These are phyloP conservation scores for Pseudocercospora fijiensis DNA, from an alignment of 2,329 filamentous ascomycete genomes.

Conservation along the genomic window DNA sequence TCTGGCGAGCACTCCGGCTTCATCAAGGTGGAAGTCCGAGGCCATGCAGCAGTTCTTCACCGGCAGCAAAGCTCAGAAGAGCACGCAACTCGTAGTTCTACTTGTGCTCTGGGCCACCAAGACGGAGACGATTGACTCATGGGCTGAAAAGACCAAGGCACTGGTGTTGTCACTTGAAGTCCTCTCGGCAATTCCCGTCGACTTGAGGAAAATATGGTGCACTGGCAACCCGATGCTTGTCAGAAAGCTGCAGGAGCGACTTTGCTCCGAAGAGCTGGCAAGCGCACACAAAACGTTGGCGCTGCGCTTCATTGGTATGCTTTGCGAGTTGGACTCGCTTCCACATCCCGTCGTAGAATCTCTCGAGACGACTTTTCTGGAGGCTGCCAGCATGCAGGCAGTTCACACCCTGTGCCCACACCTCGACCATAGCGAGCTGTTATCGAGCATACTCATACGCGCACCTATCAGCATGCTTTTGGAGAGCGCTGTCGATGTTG, in stretches of 20 bases:
- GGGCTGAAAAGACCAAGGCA: slow-evolving; percentile 28
- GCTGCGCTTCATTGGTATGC: slow-evolving; percentile 30
- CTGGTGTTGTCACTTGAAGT: slow-evolving; percentile 34
- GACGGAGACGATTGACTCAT: slow-evolving; percentile 18
- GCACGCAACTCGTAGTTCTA: slow-evolving; percentile 38
- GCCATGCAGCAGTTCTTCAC: slow-evolving; percentile 38
- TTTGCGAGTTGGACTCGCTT: slow-evolving; percentile 29
- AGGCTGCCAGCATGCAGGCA: slow-evolving; percentile 17
- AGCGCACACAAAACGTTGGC: slow-evolving; percentile 28
- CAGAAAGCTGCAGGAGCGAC: slow-evolving; percentile 39
- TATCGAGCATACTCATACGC: slow-evolving; percentile 23
- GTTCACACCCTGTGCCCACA: slow-evolving; percentile 23
- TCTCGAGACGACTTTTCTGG: slow-evolving; percentile 23
- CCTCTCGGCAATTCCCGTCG: slow-evolving; percentile 31
- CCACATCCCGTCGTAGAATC: slow-evolving; percentile 26
- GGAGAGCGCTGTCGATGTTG: slow-evolving; percentile 22
- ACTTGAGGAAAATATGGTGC: slow-evolving; percentile 35
- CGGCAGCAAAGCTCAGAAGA: slow-evolving; percentile 37
- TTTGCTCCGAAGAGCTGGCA: slow-evolving; percentile 26
- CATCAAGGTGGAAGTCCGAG: slow-evolving; percentile 33
- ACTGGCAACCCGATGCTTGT: slow-evolving; percentile 33
- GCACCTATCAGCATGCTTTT: slow-evolving; percentile 23
- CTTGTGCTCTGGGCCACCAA: slow-evolving; percentile 36
- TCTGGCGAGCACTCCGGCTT: slow-evolving; percentile 32
- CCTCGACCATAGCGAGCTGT: slow-evolving; percentile 21